These are phyloP conservation scores for Colletotrichum gloeosporioides DNA, from an alignment of 2,329 filamentous ascomycete genomes.

Conservation along the genomic window DNA sequence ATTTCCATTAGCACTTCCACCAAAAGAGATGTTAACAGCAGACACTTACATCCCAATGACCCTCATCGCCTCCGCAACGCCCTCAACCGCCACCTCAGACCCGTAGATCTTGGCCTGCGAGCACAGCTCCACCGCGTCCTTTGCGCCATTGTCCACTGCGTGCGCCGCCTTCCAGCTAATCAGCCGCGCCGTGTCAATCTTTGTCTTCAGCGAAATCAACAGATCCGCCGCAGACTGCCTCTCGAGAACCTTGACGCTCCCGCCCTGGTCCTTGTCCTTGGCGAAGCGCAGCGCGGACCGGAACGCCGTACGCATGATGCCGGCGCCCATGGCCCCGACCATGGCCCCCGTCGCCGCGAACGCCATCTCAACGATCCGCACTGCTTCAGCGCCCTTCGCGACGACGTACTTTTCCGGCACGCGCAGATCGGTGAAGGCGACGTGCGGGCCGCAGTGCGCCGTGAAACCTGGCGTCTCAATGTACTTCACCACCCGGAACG, in stretches of 20 bases:
- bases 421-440: slow-evolving; percentile 50
- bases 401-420: slow-evolving; percentile 54
- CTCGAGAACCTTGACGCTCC: slow-evolving; percentile 48
- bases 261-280: slow-evolving; percentile 49
- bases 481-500: slow-evolving; percentile 53
- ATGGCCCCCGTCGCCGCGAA: slow-evolving; percentile 52
- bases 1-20: background rate
- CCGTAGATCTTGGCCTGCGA: slow-evolving; percentile 57
- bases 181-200: slow-evolving; percentile 51
- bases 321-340: slow-evolving; percentile 59
- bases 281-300: slow-evolving; percentile 56
- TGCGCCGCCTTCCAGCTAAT: slow-evolving; percentile 58
- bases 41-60: slow-evolving; percentile 52
- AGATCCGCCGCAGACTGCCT: slow-evolving; percentile 57
- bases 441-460: slow-evolving; percentile 54
- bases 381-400: slow-evolving; percentile 43
- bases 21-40: accelerated
- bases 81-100: slow-evolving; percentile 53
- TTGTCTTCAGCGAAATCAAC: slow-evolving; percentile 57
- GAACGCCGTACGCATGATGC: slow-evolving; percentile 58
- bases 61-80: slow-evolving; percentile 53
- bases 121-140: slow-evolving; percentile 48
- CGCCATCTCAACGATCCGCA: slow-evolving; percentile 43
- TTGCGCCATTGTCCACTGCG: slow-evolving; percentile 44
- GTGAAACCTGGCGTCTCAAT: slow-evolving; percentile 50